Conservation (phyloP, 2,329 filamentous ascomycete species). For the Pseudocercospora cruenta region DNA sequence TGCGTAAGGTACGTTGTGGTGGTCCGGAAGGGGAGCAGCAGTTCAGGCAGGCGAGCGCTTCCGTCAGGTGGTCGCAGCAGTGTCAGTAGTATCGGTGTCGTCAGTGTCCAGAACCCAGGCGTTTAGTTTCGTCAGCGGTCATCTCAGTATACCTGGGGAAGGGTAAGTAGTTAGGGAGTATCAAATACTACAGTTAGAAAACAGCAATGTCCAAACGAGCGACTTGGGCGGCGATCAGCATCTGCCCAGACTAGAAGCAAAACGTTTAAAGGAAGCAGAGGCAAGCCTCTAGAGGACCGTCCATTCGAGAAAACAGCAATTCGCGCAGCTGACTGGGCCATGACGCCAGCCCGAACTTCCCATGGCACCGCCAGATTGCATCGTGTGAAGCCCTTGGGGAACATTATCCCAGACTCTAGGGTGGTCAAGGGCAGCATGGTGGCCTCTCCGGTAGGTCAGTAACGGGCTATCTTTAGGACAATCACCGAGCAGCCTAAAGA, state of each 20-base stretch:
- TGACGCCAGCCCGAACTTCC: slow-evolving; percentile 35
- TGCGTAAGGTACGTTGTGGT: slow-evolving; percentile 10
- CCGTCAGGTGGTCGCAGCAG: neutral
- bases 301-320: slow-evolving; percentile 24
- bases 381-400: slow-evolving; percentile 34
- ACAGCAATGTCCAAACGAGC: slow-evolving; percentile 19
- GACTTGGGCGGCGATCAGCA: slow-evolving; percentile 27
- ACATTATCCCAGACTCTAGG: slow-evolving; percentile 22
- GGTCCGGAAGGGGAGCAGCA: slow-evolving; percentile 3
- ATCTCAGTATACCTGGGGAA: neutral
- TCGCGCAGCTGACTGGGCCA: slow-evolving; percentile 33
- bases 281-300: slow-evolving; percentile 14
- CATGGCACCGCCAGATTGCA: slow-evolving; percentile 40
- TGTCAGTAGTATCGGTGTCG: slow-evolving; percentile 6
- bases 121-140: slow-evolving; percentile 1
- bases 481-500: slow-evolving; percentile 19
- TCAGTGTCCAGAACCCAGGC: neutral
- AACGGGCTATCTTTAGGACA: slow-evolving; percentile 32
- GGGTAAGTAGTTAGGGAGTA: slow-evolving; percentile 9
- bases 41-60: neutral
- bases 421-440: slow-evolving; percentile 27
- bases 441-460: slow-evolving; percentile 22
- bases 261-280: slow-evolving; percentile 16
- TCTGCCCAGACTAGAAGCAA: slow-evolving; percentile 21
- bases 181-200: slow-evolving; percentile 20